Evolutionary conservation across 345 rosid species (phyloP), one percentile per base, ranked within the genome.

Genomic region (Excoecaria cochinchinensis): DNA sequence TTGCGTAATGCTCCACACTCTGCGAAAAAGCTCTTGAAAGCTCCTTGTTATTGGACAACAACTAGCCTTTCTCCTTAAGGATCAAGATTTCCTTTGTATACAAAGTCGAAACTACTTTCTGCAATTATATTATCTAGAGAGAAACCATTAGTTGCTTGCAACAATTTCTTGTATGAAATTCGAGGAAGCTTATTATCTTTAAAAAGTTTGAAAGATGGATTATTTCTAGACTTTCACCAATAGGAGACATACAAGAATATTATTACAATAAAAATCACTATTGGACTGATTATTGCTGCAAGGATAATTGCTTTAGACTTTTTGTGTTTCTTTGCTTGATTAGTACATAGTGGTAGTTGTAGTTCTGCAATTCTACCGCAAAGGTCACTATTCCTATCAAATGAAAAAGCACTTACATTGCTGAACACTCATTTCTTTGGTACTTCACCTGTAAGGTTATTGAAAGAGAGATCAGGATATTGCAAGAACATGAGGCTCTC

Each of bases 361-460:
- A 75, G 7, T 15, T 56, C 52, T 40, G 55, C 21, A 15, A 58
- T 24, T 24, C 78, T 72, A 15, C 72, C 78, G 25, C 78, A 75
- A 9, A 75, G 78, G 9, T 39, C 25, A 12, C 24, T 46, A 25
- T 75, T 75, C 19, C 73, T 72, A n/a, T n/a, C 3, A n/a, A 69
- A 4, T 10, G 59, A 59, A 13, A 69, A 0, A 15, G 38, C 48
- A 51, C 68, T 58, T n/a, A 15, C 59, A 69, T 76, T 69, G 21
- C 4, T 58, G 7, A 76, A 76, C 21, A 76, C 74, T 58, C 79
- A 44, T 48, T 69, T 19, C 5, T 9, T 3, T 17, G 79, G 68
- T 13, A 76, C 48, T 44, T 69, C 79, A n/a, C 74, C 79, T 16
- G 59, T 44, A 21, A 76, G 46, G 15, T 50, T 44, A 31, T 69